Evolutionary conservation across 345 rosid genomes (phyloP).

Genomic region (Citrus unshiu): DNA sequence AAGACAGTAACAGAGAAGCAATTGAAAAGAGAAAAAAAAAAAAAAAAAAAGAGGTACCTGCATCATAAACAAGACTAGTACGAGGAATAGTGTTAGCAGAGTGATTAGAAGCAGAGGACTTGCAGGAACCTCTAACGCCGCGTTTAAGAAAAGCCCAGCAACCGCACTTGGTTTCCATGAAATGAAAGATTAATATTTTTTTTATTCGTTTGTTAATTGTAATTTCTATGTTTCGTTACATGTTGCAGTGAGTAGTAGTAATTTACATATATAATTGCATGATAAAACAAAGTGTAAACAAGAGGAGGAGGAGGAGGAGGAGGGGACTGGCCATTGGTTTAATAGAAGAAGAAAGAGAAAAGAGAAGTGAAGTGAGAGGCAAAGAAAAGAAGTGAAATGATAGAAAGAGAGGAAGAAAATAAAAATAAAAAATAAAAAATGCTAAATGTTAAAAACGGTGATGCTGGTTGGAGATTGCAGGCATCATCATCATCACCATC

Average conservation of each 20-base stretch:
- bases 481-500: conserved; percentile 63
- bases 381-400: neutral
- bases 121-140: conserved; percentile 45
- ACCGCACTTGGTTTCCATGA: conserved; percentile 50
- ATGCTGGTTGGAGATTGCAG: conserved; percentile 45
- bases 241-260: neutral
- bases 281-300: neutral
- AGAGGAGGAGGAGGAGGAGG: conserved; percentile 6
- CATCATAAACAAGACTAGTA: conserved; percentile 76
- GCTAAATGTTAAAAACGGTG: conserved; percentile 13
- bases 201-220: too few relatives aligned
- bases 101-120: conserved; percentile 51
- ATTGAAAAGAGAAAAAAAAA: neutral
- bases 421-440: neutral
- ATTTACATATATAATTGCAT: conserved; percentile 10
- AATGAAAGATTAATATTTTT: too few relatives aligned
- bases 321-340: conserved; percentile 24
- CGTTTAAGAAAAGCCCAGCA: conserved; percentile 64
- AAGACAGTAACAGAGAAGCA: neutral
- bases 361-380: neutral
- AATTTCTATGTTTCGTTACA: neutral
- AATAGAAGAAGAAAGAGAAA: neutral
- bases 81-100: conserved; percentile 63
- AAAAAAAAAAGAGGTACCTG: conserved; percentile 29
- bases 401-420: neutral